Evolutionary conservation across 495 filamentous ascomycete genomes (phyloP).

Genomic region (Aspergillus homomorphus): DNA sequence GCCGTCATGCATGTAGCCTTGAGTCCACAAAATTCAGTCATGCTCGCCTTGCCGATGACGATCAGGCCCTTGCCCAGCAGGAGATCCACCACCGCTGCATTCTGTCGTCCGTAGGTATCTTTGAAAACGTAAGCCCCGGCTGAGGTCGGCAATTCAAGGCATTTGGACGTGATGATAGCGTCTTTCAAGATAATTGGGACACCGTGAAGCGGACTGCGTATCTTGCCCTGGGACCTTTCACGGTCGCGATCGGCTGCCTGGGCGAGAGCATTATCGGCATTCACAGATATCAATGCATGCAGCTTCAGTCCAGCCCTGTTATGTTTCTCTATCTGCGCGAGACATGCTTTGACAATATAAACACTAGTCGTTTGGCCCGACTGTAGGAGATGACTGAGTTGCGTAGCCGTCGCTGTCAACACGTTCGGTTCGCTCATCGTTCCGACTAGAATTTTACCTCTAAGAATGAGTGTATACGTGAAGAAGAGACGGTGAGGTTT

Average conservation of each 20-base stretch:
- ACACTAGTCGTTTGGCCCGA: not conserved
- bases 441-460: too few relatives aligned
- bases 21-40: not conserved
- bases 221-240: not conserved
- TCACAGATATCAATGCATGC: not conserved
- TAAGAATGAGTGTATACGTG: too few relatives aligned
- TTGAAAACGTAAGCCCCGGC: not conserved
- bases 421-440: not conserved
- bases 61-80: not conserved
- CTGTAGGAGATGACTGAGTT: not conserved
- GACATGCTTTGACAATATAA: not conserved
- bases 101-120: not conserved
- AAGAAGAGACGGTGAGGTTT: too few relatives aligned
- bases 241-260: not conserved
- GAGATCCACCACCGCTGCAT: not conserved
- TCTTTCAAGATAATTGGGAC: conserved; percentile 1
- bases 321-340: not conserved
- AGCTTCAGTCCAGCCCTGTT: not conserved
- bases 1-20: not conserved
- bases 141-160: not conserved
- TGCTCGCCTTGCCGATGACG: not conserved
- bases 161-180: not conserved
- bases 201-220: not conserved
- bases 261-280: not conserved
- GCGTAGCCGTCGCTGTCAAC: not conserved